Conservation (phyloP, 768 basidiomycete genomes). For the Suillus subaureus region DNA sequence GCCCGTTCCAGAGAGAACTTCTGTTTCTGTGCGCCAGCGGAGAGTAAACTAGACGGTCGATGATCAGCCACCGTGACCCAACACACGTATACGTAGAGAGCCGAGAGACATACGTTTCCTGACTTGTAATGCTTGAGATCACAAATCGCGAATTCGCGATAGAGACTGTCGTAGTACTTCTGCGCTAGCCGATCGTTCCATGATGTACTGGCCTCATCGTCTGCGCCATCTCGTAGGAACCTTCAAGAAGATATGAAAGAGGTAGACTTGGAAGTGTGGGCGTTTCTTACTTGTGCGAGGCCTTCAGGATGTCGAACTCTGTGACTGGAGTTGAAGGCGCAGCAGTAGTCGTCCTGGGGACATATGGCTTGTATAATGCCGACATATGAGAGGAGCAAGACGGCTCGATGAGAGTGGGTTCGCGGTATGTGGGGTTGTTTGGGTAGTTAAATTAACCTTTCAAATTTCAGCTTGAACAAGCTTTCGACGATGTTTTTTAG, state of each 20-base stretch:
- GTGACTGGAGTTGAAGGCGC: conserved; percentile 23
- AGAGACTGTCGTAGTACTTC: conserved; percentile 87
- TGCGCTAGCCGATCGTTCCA: conserved; percentile 89
- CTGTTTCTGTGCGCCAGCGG: conserved; percentile 91
- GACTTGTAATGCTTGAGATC: conserved; percentile 97
- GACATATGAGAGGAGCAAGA: conserved; percentile 1
- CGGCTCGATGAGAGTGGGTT: not conserved
- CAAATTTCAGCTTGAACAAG: no score
- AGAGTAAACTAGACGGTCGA: conserved; percentile 62
- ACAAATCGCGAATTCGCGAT: conserved; percentile 90
- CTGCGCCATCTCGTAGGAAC: conserved; percentile 74
- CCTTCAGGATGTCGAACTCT: conserved; percentile 79
- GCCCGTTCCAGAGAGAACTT: conserved; percentile 84
- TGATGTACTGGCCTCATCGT: conserved; percentile 33
- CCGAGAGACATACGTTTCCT: conserved; percentile 62
- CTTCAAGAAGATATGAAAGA: conserved; percentile 37
- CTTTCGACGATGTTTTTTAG: no score
- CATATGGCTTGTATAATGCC: conserved; percentile 20
- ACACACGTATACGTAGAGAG: not conserved
- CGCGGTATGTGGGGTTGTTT: not conserved
- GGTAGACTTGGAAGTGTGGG: not conserved
- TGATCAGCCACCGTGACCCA: conserved; percentile 3
- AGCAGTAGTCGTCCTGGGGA: conserved; percentile 8
- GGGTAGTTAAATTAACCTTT: not conserved
- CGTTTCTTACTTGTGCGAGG: conserved; percentile 60